Evolutionary conservation across 768 basidiomycete genomes (phyloP), one percentile per base, ranked within the genome.

Genomic region (Amanita brunnescens): DNA sequence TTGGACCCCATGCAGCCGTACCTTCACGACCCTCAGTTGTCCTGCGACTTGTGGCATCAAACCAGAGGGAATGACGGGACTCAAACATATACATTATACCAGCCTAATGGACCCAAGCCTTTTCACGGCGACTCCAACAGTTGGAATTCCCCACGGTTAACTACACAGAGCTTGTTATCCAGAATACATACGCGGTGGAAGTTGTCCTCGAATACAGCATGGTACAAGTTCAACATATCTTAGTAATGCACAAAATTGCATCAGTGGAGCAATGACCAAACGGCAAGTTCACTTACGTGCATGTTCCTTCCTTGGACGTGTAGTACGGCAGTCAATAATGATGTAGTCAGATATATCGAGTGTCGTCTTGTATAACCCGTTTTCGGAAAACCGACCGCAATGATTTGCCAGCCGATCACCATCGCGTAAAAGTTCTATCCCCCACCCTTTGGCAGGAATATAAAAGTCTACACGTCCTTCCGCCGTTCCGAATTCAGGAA

Each of bases 131-230:
- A 33, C 32, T 33, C 34, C 34, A 35, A 35, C 12, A 35, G 34
- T 5, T 12, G 4, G n/a, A 35, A 35, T 5, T 12, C 34, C n/a
- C 3, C 7, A 29, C 26, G 26, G 26, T 33, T 13, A 45, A 45
- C 43, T 30, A n/a, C 29, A 34, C 18, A 6, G 47, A 47, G 47
- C 8, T 3, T 41, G 32, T 50, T 50, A 24, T 50, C 49, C 39
- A 50, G 26, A 30, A 50, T 43, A 43, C 16, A 20, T 43, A 50
- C 49, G 5, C 32, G 16, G 9, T 2, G 12, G 21, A 43, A 50
- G 38, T 43, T 43, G 38, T 50, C 24, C 33, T 50, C 39, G 21
- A 50, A 50, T 38, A 50, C 49, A 50, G 41, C 49, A 41, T 41
- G 38, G 26, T 50, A 50, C 18, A 43, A 21, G 0, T 41, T 40